These are phyloP conservation scores for Fusarium nisikadoi DNA, from an alignment of 2,329 filamentous ascomycete genomes.

Conservation along the genomic window DNA sequence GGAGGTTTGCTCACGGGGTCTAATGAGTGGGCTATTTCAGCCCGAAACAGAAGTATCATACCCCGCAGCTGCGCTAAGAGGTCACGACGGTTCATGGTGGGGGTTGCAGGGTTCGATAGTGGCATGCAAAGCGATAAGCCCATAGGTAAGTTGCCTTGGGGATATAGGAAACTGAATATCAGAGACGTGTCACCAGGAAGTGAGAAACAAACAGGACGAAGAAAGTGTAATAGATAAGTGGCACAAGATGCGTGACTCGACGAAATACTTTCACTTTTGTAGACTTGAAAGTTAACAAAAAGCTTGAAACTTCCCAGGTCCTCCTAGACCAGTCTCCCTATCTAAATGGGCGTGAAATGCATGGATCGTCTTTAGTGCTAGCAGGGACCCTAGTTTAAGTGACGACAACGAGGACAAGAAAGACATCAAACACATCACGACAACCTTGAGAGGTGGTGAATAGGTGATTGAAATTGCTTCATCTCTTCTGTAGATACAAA, in stretches of 20 bases:
- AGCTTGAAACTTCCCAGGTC: neutral
- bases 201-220: neutral
- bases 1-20: constrained; percentile 40
- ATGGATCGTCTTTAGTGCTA: constrained; percentile 27
- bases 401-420: constrained; percentile 29
- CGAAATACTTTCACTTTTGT: neutral
- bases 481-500: neutral
- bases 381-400: constrained; percentile 39
- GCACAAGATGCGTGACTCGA: neutral
- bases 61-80: constrained; percentile 40
- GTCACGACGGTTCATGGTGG: constrained; percentile 39
- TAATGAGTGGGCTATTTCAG: constrained; percentile 29
- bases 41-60: constrained; percentile 33
- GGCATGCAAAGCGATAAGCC: constrained; percentile 37
- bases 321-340: neutral
- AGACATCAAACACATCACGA: constrained; percentile 32
- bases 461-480: neutral
- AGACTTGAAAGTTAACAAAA: neutral
- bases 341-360: constrained; percentile 34
- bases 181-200: neutral
- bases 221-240: neutral
- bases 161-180: neutral
- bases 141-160: neutral
- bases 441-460: constrained; percentile 9
- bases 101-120: constrained; percentile 35